These are phyloP conservation scores for Fusarium sp. DNA, from an alignment of 2,329 filamentous ascomycete species.

Conservation along the genomic window DNA sequence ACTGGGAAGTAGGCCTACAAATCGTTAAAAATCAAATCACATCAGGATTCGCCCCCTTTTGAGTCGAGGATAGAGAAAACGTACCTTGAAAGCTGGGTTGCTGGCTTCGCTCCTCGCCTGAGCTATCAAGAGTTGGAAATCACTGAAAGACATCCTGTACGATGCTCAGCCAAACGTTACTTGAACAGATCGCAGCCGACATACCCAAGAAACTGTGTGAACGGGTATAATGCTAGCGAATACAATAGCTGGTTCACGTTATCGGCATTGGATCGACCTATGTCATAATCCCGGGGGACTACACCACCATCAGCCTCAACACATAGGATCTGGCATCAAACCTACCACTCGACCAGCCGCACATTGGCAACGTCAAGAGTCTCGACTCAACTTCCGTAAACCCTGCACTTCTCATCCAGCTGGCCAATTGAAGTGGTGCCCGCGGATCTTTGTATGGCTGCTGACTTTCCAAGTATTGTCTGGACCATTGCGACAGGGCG, in stretches of 20 bases:
- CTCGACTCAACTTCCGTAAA: slow-evolving; percentile 74
- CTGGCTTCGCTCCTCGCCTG: slow-evolving; percentile 65
- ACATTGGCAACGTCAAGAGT: slow-evolving; percentile 75
- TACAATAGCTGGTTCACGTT: slow-evolving; percentile 65
- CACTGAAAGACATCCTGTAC: slow-evolving; percentile 64
- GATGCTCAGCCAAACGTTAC: slow-evolving; percentile 2
- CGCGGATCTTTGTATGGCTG: slow-evolving; percentile 74
- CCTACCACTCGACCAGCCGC: slow-evolving; percentile 75
- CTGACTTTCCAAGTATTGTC: slow-evolving; percentile 69
- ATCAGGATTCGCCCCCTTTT: slow-evolving; percentile 7
- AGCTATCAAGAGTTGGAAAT: slow-evolving; percentile 66
- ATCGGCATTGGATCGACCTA: slow-evolving; percentile 63
- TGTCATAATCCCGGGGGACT: slow-evolving; percentile 64
- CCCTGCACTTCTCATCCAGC: slow-evolving; percentile 68
- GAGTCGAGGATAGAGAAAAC: neutral
- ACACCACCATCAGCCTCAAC: neutral
- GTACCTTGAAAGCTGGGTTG: slow-evolving; percentile 66
- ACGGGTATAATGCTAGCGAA: slow-evolving; percentile 66
- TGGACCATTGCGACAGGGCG: slow-evolving; percentile 75
- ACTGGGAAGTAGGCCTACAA: slow-evolving; percentile 69
- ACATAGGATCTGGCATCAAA: neutral
- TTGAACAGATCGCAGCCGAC: slow-evolving; percentile 27
- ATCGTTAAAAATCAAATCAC: neutral
- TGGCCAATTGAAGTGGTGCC: slow-evolving; percentile 68
- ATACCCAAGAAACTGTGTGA: slow-evolving; percentile 62